phyloP scores from a whole-genome alignment of 208 protist genomes.

The Leishmania martiniquensis region DNA sequence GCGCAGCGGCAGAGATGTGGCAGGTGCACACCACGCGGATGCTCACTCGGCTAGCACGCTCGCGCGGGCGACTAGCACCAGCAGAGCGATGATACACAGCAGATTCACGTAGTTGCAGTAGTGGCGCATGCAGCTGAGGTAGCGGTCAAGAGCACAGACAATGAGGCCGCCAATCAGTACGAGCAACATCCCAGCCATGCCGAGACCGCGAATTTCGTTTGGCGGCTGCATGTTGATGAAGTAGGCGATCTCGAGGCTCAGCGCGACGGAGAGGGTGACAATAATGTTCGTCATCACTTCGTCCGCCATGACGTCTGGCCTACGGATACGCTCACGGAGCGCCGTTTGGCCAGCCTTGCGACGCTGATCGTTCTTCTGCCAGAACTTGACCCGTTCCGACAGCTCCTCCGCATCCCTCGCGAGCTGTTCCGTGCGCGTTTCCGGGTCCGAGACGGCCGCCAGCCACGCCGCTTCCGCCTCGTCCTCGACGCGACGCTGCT shows the following conservation, averaged over 20 bases:
- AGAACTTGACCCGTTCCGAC: slow-evolving; percentile 30
- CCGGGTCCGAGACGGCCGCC: slow-evolving; percentile 10
- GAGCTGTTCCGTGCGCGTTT: slow-evolving; percentile 22
- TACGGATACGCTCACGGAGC: slow-evolving; percentile 32
- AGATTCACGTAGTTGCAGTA: slow-evolving; percentile 36
- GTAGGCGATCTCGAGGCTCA: slow-evolving; percentile 29
- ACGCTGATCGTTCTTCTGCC: slow-evolving; percentile 39
- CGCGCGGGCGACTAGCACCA: slow-evolving; percentile 21
- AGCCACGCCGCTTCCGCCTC: slow-evolving; percentile 17
- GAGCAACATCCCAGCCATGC: slow-evolving; percentile 33
- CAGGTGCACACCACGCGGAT: background rate
- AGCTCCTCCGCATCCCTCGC: slow-evolving; percentile 17
- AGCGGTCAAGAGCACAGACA: slow-evolving; percentile 28
- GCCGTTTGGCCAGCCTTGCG: slow-evolving; percentile 20
- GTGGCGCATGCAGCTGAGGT: slow-evolving; percentile 16
- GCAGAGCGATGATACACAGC: slow-evolving; percentile 11
- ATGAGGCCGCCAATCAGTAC: slow-evolving; percentile 40
- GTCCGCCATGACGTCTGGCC: slow-evolving; percentile 33
- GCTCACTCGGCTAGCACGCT: slow-evolving; percentile 23
- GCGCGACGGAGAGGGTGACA: slow-evolving; percentile 32
- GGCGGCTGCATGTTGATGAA: slow-evolving; percentile 38
- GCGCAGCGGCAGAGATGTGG: background rate
- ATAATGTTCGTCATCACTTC: slow-evolving; percentile 59
- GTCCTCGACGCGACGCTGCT: slow-evolving; percentile 26
- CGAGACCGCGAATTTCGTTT: slow-evolving; percentile 57